Evolutionary conservation across 805 yeast genomes (phyloP).

Genomic region (Lipomyces kockii): DNA sequence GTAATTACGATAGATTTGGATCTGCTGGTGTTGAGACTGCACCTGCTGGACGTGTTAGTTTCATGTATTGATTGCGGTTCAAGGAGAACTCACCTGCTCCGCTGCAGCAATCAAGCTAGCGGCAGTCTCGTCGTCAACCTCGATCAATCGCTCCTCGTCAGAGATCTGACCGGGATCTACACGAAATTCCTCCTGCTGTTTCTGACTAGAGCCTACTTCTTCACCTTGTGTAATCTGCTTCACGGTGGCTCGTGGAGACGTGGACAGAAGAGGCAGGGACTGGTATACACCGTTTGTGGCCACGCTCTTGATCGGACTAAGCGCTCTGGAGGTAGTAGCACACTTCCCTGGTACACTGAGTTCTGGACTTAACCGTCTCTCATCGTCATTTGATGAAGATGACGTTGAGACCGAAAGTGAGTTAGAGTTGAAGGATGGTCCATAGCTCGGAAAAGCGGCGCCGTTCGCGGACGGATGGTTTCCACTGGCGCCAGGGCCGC

Average conservation of each 20-base stretch:
- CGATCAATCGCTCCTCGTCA: conserved; percentile 28
- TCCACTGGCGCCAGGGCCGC: conserved; percentile 12
- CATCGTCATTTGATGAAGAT: conserved; percentile 33
- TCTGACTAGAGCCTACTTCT: neutral
- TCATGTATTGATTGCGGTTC: conserved; percentile 24
- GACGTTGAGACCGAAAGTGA: conserved; percentile 26
- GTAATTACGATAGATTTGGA: conserved; percentile 23
- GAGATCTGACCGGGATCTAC: conserved; percentile 21
- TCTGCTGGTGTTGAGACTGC: conserved; percentile 17
- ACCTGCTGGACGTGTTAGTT: conserved; percentile 18
- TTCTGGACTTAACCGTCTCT: conserved; percentile 17
- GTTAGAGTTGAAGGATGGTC: conserved; percentile 18
- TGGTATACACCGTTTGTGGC: neutral
- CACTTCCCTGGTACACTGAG: neutral
- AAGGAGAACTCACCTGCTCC: conserved; percentile 15
- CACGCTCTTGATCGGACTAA: neutral
- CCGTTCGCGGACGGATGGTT: conserved; percentile 31
- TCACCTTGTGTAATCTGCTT: conserved; percentile 14
- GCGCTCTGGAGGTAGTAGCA: neutral
- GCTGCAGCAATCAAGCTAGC: conserved; percentile 25
- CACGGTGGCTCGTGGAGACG: neutral
- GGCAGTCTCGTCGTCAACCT: conserved; percentile 35
- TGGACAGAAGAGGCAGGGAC: conserved; percentile 9
- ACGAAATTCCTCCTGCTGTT: conserved; percentile 1
- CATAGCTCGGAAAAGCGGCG: conserved; percentile 33